Evolutionary conservation across 1,139 yeast species (phyloP), one percentile per base, ranked within the genome.

Genomic region (Blastobotrys aristatus): DNA sequence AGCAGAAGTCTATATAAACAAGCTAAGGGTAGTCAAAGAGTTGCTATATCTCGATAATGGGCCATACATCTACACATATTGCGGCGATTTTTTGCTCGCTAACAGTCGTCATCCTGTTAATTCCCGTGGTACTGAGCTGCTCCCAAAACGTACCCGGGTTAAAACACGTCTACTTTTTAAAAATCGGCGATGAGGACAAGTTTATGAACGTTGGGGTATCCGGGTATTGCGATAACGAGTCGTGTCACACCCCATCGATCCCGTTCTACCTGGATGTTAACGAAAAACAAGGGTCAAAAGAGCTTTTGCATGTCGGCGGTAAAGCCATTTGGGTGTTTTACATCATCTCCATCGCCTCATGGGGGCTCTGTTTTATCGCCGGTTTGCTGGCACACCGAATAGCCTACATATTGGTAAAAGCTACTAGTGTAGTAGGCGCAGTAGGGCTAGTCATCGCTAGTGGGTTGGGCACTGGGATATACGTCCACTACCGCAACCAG

Each of bases 391-490:
- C 22, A 2, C 43, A 40, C 26, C 26, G 31, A 37, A n/a, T 11
- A 16, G 29, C 31, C 3, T 22, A 26, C 21, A 22, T 26, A 3
- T n/a, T 37, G 29, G 31, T 26, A 7, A 22, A 26, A 14, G 21
- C 22, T 3, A 2, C 31, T 3, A 10, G 20, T 6, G 3, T 4
- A 24, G 7, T 37, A 13, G 40, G 31, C 16, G 26, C 29, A 4
- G 4, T 16, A 5, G 22, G 27, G 18, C 13, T 32, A 7, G 13
- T 36, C 14, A 13, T 30, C n/a, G 40, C 41, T 4, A 26, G 37
- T 18, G 41, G 41, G 22, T n/a, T 43, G 18, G 41, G 37, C 16
- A 43, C 46, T 30, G 46, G 41, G 6, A 36, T 43, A 3, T 43
- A 43, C 17, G 22, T 21, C 31, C n/a, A 4, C 14, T 43, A 36